Percentiles rank a stretch among this genome's conserved stretches.
Conservation (phyloP, 2,329 filamentous ascomycete species). For the Nemania sp. region DNA sequence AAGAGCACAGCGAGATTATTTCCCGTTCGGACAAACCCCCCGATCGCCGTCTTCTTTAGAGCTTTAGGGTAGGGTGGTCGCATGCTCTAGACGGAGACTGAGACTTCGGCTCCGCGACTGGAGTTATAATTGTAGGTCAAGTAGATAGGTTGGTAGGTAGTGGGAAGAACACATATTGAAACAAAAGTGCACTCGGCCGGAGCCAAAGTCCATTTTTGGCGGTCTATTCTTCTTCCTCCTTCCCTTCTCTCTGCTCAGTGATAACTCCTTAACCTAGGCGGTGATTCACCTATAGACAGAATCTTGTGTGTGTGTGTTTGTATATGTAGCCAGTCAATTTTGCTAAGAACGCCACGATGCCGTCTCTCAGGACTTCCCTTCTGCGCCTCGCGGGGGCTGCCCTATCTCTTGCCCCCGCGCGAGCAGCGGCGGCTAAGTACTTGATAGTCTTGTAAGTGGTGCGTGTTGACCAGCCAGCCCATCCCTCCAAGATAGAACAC, state of each 20-base stretch:
- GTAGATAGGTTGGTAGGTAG: too few species aligned
- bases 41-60: conserved; percentile 7
- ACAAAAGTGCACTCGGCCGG: too few species aligned
- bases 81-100: not conserved
- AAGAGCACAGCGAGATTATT: not conserved
- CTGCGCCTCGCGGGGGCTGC: conserved; percentile 15
- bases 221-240: not conserved
- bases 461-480: too few species aligned
- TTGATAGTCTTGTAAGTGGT: conserved; percentile 28
- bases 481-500: too few species aligned
- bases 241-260: not conserved
- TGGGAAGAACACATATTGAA: too few species aligned
- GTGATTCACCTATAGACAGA: not conserved
- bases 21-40: not conserved
- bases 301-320: not conserved
- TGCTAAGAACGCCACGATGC: conserved; percentile 2
- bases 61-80: not conserved
- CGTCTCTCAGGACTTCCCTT: conserved; percentile 15
- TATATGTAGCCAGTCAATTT: not conserved
- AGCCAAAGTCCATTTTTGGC: not conserved
- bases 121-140: too few species aligned
- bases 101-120: not conserved
- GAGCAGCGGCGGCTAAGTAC: conserved; percentile 18
- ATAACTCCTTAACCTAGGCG: not conserved
- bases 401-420: conserved; percentile 14